phyloP scores from a whole-genome alignment of 192 early-diverging fungal genomes.

The Backusella tuberculispora region DNA sequence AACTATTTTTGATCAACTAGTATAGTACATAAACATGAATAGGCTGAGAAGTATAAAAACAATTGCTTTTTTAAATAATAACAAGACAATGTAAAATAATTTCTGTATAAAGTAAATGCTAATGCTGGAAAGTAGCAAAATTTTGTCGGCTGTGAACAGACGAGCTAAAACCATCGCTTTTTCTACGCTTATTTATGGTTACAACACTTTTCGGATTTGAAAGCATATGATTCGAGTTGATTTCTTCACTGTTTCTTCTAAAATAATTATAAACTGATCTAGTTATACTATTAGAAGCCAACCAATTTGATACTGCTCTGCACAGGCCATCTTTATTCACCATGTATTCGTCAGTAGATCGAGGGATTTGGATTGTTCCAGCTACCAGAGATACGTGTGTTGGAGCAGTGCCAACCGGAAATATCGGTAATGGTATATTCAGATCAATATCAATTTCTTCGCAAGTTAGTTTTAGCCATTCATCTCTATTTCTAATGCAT shows the following conservation, averaged over 20 bases:
- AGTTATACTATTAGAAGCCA: background rate
- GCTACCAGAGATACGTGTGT: background rate
- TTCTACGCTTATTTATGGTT: background rate
- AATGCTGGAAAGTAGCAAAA: background rate
- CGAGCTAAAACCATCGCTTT: slow-evolving; percentile 6
- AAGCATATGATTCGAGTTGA: background rate
- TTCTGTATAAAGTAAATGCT: background rate
- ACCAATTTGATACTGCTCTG: background rate
- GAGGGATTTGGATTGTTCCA: slow-evolving; percentile 16
- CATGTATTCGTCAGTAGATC: background rate
- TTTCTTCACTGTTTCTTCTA: background rate
- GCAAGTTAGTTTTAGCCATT: slow-evolving; percentile 52
- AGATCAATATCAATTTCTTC: slow-evolving; percentile 1
- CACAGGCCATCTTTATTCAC: background rate
- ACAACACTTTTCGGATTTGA: background rate
- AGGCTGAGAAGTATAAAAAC: too few species aligned
- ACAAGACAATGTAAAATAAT: background rate
- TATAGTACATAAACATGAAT: too few species aligned
- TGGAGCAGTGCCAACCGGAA: background rate
- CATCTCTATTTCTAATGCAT: slow-evolving; percentile 55
- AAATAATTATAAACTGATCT: background rate
- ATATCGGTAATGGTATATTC: background rate
- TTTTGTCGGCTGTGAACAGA: background rate
- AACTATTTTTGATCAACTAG: too few species aligned
- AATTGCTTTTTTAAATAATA: too few species aligned